Evolutionary conservation across 148 eudicot species (phyloP).

Genomic region (Dysphania ambrosioides): DNA sequence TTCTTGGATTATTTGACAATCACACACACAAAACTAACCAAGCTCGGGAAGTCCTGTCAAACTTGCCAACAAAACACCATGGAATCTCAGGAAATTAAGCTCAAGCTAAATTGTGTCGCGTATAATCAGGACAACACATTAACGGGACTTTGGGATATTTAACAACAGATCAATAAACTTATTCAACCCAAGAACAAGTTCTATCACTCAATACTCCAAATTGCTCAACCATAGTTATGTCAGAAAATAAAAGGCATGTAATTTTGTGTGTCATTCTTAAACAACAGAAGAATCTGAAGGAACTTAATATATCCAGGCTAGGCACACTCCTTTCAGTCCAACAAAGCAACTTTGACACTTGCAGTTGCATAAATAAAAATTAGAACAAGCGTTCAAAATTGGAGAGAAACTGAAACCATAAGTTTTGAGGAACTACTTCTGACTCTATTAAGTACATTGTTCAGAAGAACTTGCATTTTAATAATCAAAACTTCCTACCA

Average conservation of each 20-base stretch:
- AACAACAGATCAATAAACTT: not conserved
- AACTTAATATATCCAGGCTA: not conserved
- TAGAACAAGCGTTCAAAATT: not conserved
- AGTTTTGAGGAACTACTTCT: not conserved
- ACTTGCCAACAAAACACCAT: too few relatives aligned
- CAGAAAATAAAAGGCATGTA: not conserved
- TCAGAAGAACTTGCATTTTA: not conserved
- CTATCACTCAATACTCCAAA: not conserved
- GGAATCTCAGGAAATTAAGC: too few relatives aligned
- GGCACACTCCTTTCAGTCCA: not conserved
- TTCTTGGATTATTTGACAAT: too few relatives aligned
- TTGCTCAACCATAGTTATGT: not conserved
- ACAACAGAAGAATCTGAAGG: not conserved
- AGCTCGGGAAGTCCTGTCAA: too few relatives aligned
- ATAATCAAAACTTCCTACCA: too few relatives aligned
- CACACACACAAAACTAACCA: too few relatives aligned
- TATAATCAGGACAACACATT: too few relatives aligned
- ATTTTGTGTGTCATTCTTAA: not conserved
- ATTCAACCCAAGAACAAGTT: not conserved
- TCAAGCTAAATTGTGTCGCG: too few relatives aligned
- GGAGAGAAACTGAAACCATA: not conserved
- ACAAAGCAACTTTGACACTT: not conserved
- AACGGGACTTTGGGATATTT: too few relatives aligned
- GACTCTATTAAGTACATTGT: too few relatives aligned
- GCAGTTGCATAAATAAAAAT: not conserved